Percentiles rank a stretch among this genome's conserved stretches.
Conservation (phyloP, 768 basidiomycete species). For the Antrodiella citrinella region DNA sequence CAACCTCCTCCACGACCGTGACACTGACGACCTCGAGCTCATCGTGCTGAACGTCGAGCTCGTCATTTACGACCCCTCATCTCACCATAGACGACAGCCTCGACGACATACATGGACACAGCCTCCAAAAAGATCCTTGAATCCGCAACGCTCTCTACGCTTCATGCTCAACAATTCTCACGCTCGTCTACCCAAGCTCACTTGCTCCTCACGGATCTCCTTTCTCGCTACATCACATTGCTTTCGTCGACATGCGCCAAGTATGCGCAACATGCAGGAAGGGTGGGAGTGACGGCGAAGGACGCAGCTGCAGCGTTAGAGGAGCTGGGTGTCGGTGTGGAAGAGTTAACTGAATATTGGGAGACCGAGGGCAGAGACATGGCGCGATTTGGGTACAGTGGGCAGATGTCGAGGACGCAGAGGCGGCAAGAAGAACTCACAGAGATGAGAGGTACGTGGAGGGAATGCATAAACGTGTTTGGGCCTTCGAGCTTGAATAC, state of each 20-base stretch:
- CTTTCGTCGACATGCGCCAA: conserved; percentile 60
- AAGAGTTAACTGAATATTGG: conserved; percentile 64
- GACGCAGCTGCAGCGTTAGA: conserved; percentile 63
- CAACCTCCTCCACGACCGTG: not conserved
- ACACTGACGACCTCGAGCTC: not conserved
- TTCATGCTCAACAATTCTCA: conserved; percentile 73
- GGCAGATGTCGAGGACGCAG: conserved; percentile 41
- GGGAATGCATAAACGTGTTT: conserved; percentile 1
- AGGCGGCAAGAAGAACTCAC: conserved; percentile 65
- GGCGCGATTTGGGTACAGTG: conserved; percentile 37
- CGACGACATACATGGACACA: conserved; percentile 34
- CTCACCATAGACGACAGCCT: not conserved
- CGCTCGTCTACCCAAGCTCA: conserved; percentile 69
- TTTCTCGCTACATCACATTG: conserved; percentile 65
- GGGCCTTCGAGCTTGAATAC: conserved; percentile 15
- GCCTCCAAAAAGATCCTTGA: conserved; percentile 57
- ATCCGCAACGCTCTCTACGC: conserved; percentile 55
- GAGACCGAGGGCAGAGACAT: conserved; percentile 62
- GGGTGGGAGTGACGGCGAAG: conserved; percentile 43
- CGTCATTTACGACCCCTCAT: not conserved
- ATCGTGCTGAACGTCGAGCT: not conserved
- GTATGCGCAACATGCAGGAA: conserved; percentile 71
- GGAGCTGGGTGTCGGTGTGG: conserved; percentile 65
- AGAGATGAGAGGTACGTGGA: conserved; percentile 61
- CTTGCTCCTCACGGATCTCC: conserved; percentile 62